phyloP scores from a whole-genome alignment of 345 rosid genomes.

The Euclidium syriacum region DNA sequence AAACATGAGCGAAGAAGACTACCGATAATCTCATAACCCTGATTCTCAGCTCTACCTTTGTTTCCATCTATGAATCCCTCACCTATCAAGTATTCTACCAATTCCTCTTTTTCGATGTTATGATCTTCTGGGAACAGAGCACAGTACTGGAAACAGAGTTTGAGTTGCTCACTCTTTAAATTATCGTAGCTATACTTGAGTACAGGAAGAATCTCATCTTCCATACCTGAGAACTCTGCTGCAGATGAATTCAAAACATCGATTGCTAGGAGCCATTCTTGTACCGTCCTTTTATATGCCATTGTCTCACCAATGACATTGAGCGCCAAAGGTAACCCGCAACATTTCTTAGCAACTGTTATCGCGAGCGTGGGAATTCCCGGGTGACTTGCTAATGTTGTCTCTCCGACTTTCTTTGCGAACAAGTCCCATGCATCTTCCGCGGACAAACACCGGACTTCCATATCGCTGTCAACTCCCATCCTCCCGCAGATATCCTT shows the following conservation, averaged over 20 bases:
- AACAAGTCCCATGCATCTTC: not conserved
- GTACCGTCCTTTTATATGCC: not conserved
- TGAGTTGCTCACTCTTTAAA: not conserved
- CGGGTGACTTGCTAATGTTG: not conserved
- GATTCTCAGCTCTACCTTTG: too few species aligned
- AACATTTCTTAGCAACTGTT: not conserved
- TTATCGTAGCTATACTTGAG: not conserved
- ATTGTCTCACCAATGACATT: not conserved
- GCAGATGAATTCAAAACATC: not conserved
- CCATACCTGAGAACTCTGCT: not conserved
- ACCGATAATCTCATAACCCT: too few species aligned
- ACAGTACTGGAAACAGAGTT: not conserved
- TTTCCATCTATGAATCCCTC: conserved; percentile 35
- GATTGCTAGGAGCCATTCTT: not conserved
- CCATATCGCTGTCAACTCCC: not conserved
- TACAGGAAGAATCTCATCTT: not conserved
- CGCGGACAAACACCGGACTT: not conserved
- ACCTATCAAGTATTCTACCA: not conserved
- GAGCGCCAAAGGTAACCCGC: conserved; percentile 22
- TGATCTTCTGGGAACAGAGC: not conserved
- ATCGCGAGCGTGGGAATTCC: not conserved
- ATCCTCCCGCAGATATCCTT: not conserved
- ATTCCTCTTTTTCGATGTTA: not conserved
- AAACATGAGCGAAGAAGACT: conserved; percentile 14
- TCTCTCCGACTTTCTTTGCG: not conserved